phyloP scores from a whole-genome alignment of 2,329 filamentous ascomycete species.

The Fusarium miscanthi region DNA sequence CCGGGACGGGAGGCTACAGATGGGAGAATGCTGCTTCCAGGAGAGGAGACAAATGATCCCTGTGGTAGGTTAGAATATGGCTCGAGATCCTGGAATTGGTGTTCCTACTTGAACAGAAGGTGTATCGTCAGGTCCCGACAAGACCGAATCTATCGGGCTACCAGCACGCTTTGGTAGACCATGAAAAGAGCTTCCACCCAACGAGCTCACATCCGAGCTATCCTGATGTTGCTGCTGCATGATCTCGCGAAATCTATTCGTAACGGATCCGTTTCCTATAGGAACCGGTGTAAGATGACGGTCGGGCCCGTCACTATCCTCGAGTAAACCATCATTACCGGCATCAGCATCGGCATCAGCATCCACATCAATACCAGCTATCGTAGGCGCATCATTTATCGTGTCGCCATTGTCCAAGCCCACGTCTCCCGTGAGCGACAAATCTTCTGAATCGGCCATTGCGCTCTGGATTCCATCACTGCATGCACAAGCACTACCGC shows the following conservation, averaged over 20 bases:
- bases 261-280: slow-evolving; percentile 45
- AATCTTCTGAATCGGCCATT: slow-evolving; percentile 63
- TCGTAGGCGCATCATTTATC: slow-evolving; percentile 39
- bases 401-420: slow-evolving; percentile 58
- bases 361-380: slow-evolving; percentile 31
- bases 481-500: slow-evolving; percentile 44
- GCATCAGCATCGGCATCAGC: neutral
- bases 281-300: slow-evolving; percentile 33
- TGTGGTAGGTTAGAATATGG: slow-evolving; percentile 51
- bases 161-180: slow-evolving; percentile 65
- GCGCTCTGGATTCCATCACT: slow-evolving; percentile 56
- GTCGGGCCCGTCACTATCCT: slow-evolving; percentile 30
- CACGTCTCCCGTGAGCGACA: slow-evolving; percentile 54
- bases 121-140: slow-evolving; percentile 84
- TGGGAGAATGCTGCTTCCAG: slow-evolving; percentile 79
- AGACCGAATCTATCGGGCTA: slow-evolving; percentile 75
- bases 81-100: neutral
- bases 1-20: slow-evolving; percentile 75
- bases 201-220: slow-evolving; percentile 64
- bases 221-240: slow-evolving; percentile 57
- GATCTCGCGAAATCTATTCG: slow-evolving; percentile 59
- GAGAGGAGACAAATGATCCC: slow-evolving; percentile 72
- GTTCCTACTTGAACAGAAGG: slow-evolving; percentile 80
- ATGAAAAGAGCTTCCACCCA: slow-evolving; percentile 59
- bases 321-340: slow-evolving; percentile 20